Evolutionary conservation across 805 yeast genomes (phyloP).

Genomic region (Nakazawaea wickerhamii): DNA sequence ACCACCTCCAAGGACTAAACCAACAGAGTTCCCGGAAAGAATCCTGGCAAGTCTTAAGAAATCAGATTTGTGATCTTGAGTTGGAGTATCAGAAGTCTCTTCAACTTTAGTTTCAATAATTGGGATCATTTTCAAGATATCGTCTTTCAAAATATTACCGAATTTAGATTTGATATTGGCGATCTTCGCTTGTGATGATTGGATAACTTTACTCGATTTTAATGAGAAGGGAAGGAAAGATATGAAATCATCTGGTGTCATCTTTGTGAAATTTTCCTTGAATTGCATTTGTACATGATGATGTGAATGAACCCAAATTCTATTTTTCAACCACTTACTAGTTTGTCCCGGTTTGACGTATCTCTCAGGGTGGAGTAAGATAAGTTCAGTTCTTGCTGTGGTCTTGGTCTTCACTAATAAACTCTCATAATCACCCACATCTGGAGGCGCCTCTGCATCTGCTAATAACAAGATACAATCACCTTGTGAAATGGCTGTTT

Average conservation of each 20-base stretch:
- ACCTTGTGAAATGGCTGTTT: conserved; percentile 89
- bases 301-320: conserved; percentile 90
- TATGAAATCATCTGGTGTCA: conserved; percentile 7
- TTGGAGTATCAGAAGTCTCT: conserved; percentile 25
- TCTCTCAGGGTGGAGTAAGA: conserved; percentile 77
- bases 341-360: conserved; percentile 84
- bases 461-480: conserved; percentile 90
- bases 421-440: conserved; percentile 82
- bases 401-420: conserved; percentile 69
- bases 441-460: conserved; percentile 68
- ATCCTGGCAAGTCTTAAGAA: conserved; percentile 86
- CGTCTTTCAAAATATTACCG: conserved; percentile 20
- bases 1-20: conserved; percentile 94
- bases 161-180: conserved; percentile 12
- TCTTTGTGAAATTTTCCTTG: not conserved
- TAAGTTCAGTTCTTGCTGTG: conserved; percentile 82
- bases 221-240: conserved; percentile 5
- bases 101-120: conserved; percentile 1
- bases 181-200: conserved; percentile 13
- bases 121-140: conserved; percentile 17
- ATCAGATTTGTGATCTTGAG: conserved; percentile 71
- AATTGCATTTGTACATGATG: conserved; percentile 80
- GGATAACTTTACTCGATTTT: conserved; percentile 8
- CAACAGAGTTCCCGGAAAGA: conserved; percentile 88
- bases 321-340: conserved; percentile 71